A percentile compares a stretch with the other conserved stretches of the same genome.
phyloP scores from a whole-genome alignment of 495 filamentous ascomycete species.

The Arthonia radiata region DNA sequence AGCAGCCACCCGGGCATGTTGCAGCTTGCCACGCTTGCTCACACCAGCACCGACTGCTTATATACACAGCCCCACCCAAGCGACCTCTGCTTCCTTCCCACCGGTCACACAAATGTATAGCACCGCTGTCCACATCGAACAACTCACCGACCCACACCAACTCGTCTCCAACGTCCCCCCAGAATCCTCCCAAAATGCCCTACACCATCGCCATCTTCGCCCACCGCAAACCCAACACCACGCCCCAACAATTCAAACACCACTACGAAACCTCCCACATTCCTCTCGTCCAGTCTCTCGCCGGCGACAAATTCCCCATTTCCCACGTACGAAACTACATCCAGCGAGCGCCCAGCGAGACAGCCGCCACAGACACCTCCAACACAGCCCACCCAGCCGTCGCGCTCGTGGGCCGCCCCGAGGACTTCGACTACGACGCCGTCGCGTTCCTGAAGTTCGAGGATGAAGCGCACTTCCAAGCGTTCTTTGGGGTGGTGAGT shows the following conservation, averaged over 20 bases:
- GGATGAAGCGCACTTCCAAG: constrained; percentile 11
- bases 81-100: too few species aligned
- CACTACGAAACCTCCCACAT: constrained; percentile 13
- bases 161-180: too few species aligned
- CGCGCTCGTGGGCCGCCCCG: constrained; percentile 13
- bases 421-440: constrained; percentile 18
- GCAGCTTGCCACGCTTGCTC: too few species aligned
- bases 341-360: constrained; percentile 6
- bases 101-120: too few species aligned
- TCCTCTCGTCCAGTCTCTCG: constrained; percentile 10
- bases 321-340: constrained; percentile 12
- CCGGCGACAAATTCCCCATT: constrained; percentile 10
- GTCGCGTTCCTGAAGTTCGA: constrained; percentile 14
- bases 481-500: constrained; percentile 9
- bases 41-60: too few species aligned
- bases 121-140: too few species aligned
- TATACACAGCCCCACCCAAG: too few species aligned
- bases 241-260: constrained; percentile 11
- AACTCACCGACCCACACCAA: too few species aligned
- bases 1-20: too few species aligned
- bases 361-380: constrained; percentile 4
- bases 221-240: constrained; percentile 11
- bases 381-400: too few species aligned
- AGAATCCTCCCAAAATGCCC: too few species aligned
- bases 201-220: too few species aligned